Conservation (phyloP, 352 stramenopile genomes). For the Halophytophthora batemanensis region DNA sequence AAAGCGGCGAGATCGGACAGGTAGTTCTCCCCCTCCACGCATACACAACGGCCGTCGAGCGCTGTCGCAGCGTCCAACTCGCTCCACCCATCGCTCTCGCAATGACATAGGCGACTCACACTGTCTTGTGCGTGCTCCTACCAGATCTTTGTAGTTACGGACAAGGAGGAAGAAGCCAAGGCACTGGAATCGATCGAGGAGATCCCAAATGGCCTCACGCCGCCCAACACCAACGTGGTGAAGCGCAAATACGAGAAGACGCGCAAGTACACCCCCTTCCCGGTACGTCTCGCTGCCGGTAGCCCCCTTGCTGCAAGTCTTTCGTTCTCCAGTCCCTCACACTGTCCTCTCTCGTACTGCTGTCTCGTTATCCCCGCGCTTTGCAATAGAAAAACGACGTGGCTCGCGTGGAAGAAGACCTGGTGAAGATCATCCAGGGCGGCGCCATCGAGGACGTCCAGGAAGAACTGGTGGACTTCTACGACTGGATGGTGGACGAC, state of each 20-base stretch:
- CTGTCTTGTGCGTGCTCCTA: slow-evolving; percentile 1
- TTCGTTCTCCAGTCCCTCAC: neutral
- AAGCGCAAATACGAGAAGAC: slow-evolving; percentile 89
- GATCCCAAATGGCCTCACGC: slow-evolving; percentile 68
- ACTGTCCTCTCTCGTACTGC: neutral
- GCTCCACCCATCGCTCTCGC: neutral
- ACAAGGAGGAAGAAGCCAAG: slow-evolving; percentile 71
- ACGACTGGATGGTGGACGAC: slow-evolving; percentile 84
- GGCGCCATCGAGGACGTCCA: slow-evolving; percentile 78
- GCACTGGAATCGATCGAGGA: slow-evolving; percentile 64
- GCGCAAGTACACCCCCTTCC: slow-evolving; percentile 76
- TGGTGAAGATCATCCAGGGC: slow-evolving; percentile 78
- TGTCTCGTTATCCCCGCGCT: neutral
- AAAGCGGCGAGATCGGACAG: slow-evolving; percentile 85
- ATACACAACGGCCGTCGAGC: neutral
- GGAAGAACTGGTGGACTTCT: slow-evolving; percentile 84
- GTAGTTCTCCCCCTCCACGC: slow-evolving; percentile 25
- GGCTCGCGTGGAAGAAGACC: slow-evolving; percentile 74
- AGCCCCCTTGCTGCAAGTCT: neutral
- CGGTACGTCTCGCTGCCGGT: slow-evolving; percentile 30
- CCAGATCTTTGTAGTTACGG: slow-evolving; percentile 82
- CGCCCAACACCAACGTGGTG: slow-evolving; percentile 83
- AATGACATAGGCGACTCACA: neutral
- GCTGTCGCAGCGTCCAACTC: too few species aligned
- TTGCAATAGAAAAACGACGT: slow-evolving; percentile 71